Evolutionary conservation across 2,329 filamentous ascomycete species (phyloP).

Genomic region (Pseudogymnoascus verrucosus): DNA sequence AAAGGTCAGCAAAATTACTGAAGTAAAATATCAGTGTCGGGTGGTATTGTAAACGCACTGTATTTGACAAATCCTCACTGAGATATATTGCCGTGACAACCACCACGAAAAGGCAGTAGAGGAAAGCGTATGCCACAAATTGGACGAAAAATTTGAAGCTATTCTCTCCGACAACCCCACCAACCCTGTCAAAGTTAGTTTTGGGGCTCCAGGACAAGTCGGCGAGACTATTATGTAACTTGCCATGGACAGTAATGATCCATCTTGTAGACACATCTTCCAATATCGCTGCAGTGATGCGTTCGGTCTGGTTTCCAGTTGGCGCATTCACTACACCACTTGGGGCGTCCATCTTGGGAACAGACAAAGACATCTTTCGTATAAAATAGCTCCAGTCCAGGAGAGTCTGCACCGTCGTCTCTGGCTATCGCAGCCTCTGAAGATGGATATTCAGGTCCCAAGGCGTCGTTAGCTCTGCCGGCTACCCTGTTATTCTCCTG

Average conservation of each 20-base stretch:
- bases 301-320: constrained; percentile 84
- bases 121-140: constrained; percentile 65
- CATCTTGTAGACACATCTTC: constrained; percentile 79
- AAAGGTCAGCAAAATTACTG: not conserved
- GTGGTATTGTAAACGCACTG: not conserved
- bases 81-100: constrained; percentile 58
- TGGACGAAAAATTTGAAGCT: constrained; percentile 91
- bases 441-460: constrained; percentile 15
- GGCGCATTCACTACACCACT: constrained; percentile 76
- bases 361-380: constrained; percentile 77
- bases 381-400: constrained; percentile 69
- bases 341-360: constrained; percentile 72
- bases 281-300: constrained; percentile 78
- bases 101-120: constrained; percentile 59
- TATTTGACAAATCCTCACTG: constrained; percentile 32
- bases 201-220: not conserved
- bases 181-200: constrained; percentile 51
- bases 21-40: not conserved
- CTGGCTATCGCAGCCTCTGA: constrained; percentile 16
- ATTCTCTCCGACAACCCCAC: constrained; percentile 80
- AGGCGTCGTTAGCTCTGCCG: constrained; percentile 11
- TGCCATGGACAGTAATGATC: constrained; percentile 90
- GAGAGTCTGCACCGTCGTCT: constrained; percentile 45
- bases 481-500: constrained; percentile 17
- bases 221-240: constrained; percentile 10